phyloP scores from a whole-genome alignment of 106 monocot genomes.

The Hemerocallis citrina region DNA sequence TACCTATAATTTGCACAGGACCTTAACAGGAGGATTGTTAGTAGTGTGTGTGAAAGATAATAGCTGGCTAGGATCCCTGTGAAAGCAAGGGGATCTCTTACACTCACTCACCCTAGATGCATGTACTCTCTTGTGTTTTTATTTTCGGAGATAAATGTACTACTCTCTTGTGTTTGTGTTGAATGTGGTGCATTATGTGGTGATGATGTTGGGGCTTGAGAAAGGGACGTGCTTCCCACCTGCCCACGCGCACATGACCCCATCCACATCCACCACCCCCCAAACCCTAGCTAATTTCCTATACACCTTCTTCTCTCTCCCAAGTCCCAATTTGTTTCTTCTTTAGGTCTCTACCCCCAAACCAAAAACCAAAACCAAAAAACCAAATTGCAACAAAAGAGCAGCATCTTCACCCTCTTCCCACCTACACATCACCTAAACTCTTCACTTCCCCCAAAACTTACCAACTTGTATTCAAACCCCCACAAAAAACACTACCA shows the following conservation, averaged over 20 bases:
- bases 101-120: no score
- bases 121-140: no score
- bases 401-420: background rate
- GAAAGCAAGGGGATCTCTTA: no score
- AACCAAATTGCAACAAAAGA: background rate
- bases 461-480: no score
- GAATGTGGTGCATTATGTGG: no score
- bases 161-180: constrained; percentile 1
- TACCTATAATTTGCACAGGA: no score
- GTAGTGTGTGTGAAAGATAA: no score
- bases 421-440: background rate
- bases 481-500: background rate
- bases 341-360: background rate
- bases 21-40: no score
- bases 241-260: constrained; percentile 13
- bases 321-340: background rate
- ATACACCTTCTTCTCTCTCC: background rate
- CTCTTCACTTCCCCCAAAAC: no score
- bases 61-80: no score
- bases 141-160: no score
- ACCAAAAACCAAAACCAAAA: background rate
- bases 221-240: constrained; percentile 20
- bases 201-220: constrained; percentile 12
- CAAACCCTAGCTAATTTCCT: constrained; percentile 1
- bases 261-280: background rate